Evolutionary conservation across 352 stramenopile species (phyloP).

Genomic region (Phytophthora fragariae): DNA sequence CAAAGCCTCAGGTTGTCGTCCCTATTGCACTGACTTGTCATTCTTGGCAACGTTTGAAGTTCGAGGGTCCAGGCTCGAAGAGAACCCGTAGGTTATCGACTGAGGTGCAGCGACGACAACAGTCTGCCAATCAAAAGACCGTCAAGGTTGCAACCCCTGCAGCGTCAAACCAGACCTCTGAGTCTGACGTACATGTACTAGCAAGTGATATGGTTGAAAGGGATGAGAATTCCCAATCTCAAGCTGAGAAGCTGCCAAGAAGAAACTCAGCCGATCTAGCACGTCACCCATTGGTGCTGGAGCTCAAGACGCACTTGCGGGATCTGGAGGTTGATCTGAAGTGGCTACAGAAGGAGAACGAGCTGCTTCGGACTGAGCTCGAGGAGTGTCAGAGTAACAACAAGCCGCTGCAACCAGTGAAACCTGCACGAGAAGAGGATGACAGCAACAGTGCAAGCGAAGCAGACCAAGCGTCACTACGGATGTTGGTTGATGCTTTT

Average conservation of each 20-base stretch:
- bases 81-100: slow-evolving; percentile 5
- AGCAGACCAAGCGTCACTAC: slow-evolving; percentile 41
- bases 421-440: neutral
- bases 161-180: neutral
- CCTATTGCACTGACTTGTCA: neutral
- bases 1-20: neutral
- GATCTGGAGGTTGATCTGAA: slow-evolving; percentile 58
- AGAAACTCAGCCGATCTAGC: slow-evolving; percentile 8
- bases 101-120: neutral
- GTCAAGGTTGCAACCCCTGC: neutral
- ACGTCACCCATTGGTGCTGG: slow-evolving; percentile 35
- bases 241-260: neutral
- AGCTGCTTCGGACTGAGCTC: slow-evolving; percentile 50
- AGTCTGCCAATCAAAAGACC: slow-evolving; percentile 1
- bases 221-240: neutral
- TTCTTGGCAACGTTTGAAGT: slow-evolving; percentile 11
- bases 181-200: too few relatives aligned
- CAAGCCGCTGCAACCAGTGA: neutral
- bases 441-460: neutral
- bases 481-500: slow-evolving; percentile 39
- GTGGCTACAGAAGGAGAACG: slow-evolving; percentile 61
- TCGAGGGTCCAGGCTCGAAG: slow-evolving; percentile 24
- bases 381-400: slow-evolving; percentile 10
- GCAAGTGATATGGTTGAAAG: neutral
- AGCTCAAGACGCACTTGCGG: slow-evolving; percentile 50